A percentile compares a stretch with the other conserved stretches of the same genome.
phyloP scores from a whole-genome alignment of 2,329 filamentous ascomycete species.

The Grosmannia clavigera region DNA sequence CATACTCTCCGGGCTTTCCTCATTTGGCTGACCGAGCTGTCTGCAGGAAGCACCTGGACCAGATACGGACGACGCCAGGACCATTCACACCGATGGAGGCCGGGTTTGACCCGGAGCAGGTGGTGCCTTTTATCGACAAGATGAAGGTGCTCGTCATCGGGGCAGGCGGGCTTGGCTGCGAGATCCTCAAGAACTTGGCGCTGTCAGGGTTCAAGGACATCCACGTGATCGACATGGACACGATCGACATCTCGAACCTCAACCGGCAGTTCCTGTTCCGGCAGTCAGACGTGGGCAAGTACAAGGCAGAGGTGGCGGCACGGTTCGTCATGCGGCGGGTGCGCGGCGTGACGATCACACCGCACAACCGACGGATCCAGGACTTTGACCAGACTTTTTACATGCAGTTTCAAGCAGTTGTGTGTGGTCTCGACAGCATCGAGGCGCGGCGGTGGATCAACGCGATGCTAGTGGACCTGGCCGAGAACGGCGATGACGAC shows the following conservation, averaged over 20 bases:
- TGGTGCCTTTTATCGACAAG: slow-evolving; percentile 45
- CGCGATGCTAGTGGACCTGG: slow-evolving; percentile 79
- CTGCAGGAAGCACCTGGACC: slow-evolving; percentile 70
- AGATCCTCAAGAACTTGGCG: slow-evolving; percentile 92
- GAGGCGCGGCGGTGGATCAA: slow-evolving; percentile 99
- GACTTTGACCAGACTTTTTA: slow-evolving; percentile 96
- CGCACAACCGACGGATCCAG: slow-evolving; percentile 90
- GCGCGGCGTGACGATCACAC: slow-evolving; percentile 81
- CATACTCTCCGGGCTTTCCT: not conserved
- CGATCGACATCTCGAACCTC: slow-evolving; percentile 95
- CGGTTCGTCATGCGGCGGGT: slow-evolving; percentile 83
- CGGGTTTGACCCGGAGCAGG: slow-evolving; percentile 38
- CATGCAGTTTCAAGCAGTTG: slow-evolving; percentile 86
- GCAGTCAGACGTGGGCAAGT: slow-evolving; percentile 78
- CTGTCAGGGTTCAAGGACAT: slow-evolving; percentile 94
- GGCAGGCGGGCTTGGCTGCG: slow-evolving; percentile 86
- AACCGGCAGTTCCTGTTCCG: slow-evolving; percentile 97
- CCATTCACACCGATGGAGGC: slow-evolving; percentile 59
- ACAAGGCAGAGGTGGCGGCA: slow-evolving; percentile 87
- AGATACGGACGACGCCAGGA: slow-evolving; percentile 61
- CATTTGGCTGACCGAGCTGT: not conserved
- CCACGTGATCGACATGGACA: slow-evolving; percentile 99
- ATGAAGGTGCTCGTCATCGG: slow-evolving; percentile 71
- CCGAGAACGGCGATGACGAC: slow-evolving; percentile 50
- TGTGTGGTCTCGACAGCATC: slow-evolving; percentile 93